These are phyloP conservation scores for Ceratocystis alfenasii DNA, from an alignment of 2,329 filamentous ascomycete species.

Conservation along the genomic window DNA sequence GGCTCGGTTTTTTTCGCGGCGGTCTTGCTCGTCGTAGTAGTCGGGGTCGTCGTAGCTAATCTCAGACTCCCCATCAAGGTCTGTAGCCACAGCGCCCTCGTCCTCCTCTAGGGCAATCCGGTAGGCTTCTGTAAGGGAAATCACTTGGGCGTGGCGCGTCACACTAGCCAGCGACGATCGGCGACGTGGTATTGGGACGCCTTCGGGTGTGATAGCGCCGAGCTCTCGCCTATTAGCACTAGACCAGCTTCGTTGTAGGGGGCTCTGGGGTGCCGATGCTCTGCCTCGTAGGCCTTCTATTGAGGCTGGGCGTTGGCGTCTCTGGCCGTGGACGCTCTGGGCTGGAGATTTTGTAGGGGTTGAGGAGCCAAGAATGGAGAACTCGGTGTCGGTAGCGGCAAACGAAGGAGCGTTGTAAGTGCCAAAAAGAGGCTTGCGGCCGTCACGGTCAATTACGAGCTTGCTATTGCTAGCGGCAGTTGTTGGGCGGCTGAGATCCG, in stretches of 20 bases:
- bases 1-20: not conserved
- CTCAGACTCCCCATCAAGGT: slow-evolving; percentile 15
- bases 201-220: slow-evolving; percentile 19
- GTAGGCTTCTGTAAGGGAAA: slow-evolving; percentile 21
- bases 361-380: slow-evolving; percentile 23
- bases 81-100: slow-evolving; percentile 20
- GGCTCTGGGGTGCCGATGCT: slow-evolving; percentile 14
- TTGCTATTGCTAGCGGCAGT: slow-evolving; percentile 24
- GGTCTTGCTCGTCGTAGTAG: not conserved
- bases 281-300: slow-evolving; percentile 19
- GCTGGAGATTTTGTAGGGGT: slow-evolving; percentile 14
- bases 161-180: slow-evolving; percentile 23
- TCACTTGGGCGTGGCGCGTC: slow-evolving; percentile 21
- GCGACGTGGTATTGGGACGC: slow-evolving; percentile 22
- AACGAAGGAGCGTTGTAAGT: slow-evolving; percentile 24
- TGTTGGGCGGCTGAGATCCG: slow-evolving; percentile 21
- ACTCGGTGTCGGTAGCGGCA: slow-evolving; percentile 11
- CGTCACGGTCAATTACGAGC: slow-evolving; percentile 32
- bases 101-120: slow-evolving; percentile 21
- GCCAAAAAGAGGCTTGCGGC: slow-evolving; percentile 34
- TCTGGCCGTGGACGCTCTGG: slow-evolving; percentile 20
- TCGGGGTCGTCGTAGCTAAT: slow-evolving; percentile 20
- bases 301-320: slow-evolving; percentile 23
- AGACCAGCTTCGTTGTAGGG: slow-evolving; percentile 20
- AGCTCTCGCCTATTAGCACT: slow-evolving; percentile 20